These are phyloP conservation scores for Globisporangium cederbergense DNA, from an alignment of 352 stramenopile species.

Conservation along the genomic window DNA sequence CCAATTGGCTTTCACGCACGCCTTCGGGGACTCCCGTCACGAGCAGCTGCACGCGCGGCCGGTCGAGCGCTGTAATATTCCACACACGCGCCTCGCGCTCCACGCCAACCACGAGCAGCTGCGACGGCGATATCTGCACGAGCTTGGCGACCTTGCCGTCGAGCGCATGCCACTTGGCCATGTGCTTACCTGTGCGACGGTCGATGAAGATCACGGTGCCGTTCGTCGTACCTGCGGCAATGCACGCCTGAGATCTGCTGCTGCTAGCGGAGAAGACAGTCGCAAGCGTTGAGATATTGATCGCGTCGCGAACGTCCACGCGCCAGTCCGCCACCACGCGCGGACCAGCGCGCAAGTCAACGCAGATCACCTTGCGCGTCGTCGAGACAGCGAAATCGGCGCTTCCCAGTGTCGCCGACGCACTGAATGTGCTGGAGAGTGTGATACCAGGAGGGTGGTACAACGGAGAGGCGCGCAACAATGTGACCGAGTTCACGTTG, in stretches of 20 bases:
- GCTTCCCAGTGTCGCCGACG: constrained; percentile 8
- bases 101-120: constrained; percentile 53
- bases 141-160: constrained; percentile 45
- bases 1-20: constrained; percentile 41
- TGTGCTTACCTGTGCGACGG: constrained; percentile 43
- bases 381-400: constrained; percentile 58
- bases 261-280: constrained; percentile 27
- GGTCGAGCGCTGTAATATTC: constrained; percentile 26
- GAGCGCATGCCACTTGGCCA: constrained; percentile 55
- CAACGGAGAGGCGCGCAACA: constrained; percentile 22
- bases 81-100: constrained; percentile 72
- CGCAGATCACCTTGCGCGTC: constrained; percentile 34
- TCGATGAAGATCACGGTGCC: constrained; percentile 53
- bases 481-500: constrained; percentile 36
- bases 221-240: constrained; percentile 37
- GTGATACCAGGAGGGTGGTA: background rate
- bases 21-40: constrained; percentile 57
- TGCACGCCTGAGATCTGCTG: constrained; percentile 19
- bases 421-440: background rate
- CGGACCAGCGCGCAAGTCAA: constrained; percentile 44
- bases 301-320: constrained; percentile 36
- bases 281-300: constrained; percentile 35
- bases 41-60: constrained; percentile 39
- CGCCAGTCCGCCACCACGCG: constrained; percentile 64
- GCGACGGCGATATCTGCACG: constrained; percentile 49